Evolutionary conservation across 805 yeast species (phyloP).

Genomic region (Zygosaccharomyces gambellarensis): DNA sequence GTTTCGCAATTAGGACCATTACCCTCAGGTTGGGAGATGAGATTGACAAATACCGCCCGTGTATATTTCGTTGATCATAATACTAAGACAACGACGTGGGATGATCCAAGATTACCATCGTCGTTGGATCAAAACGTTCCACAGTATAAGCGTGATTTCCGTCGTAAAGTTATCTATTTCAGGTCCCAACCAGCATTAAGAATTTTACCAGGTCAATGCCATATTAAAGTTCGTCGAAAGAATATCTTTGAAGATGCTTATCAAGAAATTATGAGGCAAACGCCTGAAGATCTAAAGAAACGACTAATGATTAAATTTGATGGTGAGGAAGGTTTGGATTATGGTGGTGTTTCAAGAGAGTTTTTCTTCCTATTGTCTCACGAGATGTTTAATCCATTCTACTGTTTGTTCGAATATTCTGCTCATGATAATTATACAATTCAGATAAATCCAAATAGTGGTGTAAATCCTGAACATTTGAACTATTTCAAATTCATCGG

Average conservation of each 20-base stretch:
- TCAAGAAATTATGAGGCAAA: constrained; percentile 97
- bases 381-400: constrained; percentile 98
- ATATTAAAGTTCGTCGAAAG: constrained; percentile 93
- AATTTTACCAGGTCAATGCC: constrained; percentile 97
- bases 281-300: constrained; percentile 97
- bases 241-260: constrained; percentile 96
- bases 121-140: constrained; percentile 98
- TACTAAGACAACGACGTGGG: constrained; percentile 99
- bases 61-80: constrained; percentile 98
- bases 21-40: constrained; percentile 99
- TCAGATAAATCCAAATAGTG: constrained; percentile 96
- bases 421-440: constrained; percentile 97
- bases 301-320: constrained; percentile 97
- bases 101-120: constrained; percentile 97
- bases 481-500: constrained; percentile 98
- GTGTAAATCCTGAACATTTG: constrained; percentile 95
- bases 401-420: constrained; percentile 94
- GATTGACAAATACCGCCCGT: constrained; percentile 96
- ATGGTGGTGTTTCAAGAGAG: constrained; percentile 99
- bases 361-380: constrained; percentile 94
- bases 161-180: constrained; percentile 95
- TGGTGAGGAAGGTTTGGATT: constrained; percentile 98
- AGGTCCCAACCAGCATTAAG: constrained; percentile 97
- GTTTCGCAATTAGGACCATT: constrained; percentile 96
- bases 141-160: constrained; percentile 96